Conservation (phyloP, 495 filamentous ascomycete genomes). For the Trichocladium uniseriatum region DNA sequence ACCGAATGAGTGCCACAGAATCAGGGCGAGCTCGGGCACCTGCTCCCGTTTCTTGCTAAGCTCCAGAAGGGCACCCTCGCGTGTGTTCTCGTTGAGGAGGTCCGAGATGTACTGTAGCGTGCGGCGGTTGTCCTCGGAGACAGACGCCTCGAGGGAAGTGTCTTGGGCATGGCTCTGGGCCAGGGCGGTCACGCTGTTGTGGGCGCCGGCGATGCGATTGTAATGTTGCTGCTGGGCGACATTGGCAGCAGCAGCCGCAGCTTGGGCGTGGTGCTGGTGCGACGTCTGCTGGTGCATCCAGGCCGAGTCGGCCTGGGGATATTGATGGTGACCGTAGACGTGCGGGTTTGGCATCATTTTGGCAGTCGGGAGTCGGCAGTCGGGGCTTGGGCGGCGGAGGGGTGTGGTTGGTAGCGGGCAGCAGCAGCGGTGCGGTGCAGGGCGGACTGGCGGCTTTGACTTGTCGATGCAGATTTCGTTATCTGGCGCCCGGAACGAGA, state of each 20-base stretch:
- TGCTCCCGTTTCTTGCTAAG: conserved; percentile 98
- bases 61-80: conserved; percentile 88
- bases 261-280: conserved; percentile 50
- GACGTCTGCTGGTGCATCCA: conserved; percentile 65
- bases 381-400: too few relatives aligned
- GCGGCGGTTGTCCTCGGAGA: conserved; percentile 85
- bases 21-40: conserved; percentile 90
- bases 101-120: conserved; percentile 91
- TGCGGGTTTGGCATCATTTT: conserved; percentile 37
- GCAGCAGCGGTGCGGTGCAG: background rate
- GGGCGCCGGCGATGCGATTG: conserved; percentile 59
- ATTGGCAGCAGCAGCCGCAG: conserved; percentile 50
- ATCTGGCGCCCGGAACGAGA: conserved; percentile 14
- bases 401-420: background rate
- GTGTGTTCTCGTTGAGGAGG: conserved; percentile 72
- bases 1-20: conserved; percentile 99
- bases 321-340: conserved; percentile 62
- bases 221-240: conserved; percentile 71
- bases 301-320: conserved; percentile 61
- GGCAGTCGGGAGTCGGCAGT: background rate
- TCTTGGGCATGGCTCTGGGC: conserved; percentile 51
- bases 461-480: background rate
- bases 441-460: background rate
- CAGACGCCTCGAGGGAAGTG: conserved; percentile 37
- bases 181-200: conserved; percentile 42